These are phyloP conservation scores for Arthromyces matolae DNA, from an alignment of 768 basidiomycete genomes.

Conservation along the genomic window DNA sequence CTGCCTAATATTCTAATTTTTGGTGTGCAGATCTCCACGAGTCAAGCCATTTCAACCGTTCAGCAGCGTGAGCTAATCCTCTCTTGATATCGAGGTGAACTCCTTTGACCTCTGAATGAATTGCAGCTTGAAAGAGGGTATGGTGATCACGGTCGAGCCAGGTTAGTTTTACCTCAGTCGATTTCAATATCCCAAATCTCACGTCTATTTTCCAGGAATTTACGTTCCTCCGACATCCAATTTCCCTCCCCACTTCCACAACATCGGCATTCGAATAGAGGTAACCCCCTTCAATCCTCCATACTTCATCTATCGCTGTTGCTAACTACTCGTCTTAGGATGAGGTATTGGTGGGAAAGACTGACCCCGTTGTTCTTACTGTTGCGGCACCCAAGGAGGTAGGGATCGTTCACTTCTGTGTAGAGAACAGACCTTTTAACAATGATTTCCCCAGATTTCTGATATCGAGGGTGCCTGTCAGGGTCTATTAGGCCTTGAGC, in stretches of 20 bases:
- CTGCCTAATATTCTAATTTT: background rate
- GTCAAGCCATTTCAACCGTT: conserved; percentile 57
- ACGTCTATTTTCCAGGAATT: conserved; percentile 44
- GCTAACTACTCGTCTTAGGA: conserved; percentile 38
- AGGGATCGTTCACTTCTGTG: conserved; percentile 2
- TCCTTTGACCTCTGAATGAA: background rate
- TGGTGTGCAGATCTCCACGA: conserved; percentile 78
- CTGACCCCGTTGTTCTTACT: conserved; percentile 60
- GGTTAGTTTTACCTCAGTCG: conserved; percentile 35
- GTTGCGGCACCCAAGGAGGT: conserved; percentile 84
- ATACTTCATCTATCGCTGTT: background rate
- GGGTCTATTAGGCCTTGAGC: conserved; percentile 61
- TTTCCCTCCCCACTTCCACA: conserved; percentile 88
- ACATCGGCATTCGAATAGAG: conserved; percentile 91
- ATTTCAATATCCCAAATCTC: conserved; percentile 3
- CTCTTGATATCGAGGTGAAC: background rate
- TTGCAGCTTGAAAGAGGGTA: conserved; percentile 69
- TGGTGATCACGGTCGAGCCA: conserved; percentile 92
- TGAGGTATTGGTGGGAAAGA: conserved; percentile 65
- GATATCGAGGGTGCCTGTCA: conserved; percentile 83
- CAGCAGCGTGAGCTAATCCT: conserved; percentile 39
- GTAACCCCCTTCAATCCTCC: conserved; percentile 33
- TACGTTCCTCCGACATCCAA: conserved; percentile 80
- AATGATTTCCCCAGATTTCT: conserved; percentile 39
- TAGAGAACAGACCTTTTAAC: background rate